Evolutionary conservation across 768 basidiomycete genomes (phyloP).

Genomic region (Dioszegia aurantiaca): DNA sequence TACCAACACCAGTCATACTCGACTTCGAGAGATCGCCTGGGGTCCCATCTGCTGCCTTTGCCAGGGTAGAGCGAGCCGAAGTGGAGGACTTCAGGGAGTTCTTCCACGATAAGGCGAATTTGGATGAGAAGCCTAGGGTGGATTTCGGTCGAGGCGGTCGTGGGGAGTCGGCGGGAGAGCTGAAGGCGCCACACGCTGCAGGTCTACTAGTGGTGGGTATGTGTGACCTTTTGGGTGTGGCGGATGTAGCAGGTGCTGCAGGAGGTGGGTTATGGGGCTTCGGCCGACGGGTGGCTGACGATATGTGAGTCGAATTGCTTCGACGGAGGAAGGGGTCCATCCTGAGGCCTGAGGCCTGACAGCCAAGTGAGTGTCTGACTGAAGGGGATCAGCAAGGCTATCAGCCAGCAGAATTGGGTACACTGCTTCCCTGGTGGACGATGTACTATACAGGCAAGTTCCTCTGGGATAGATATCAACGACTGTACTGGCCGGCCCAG

Average conservation of each 20-base stretch:
- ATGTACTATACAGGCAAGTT: too few species aligned
- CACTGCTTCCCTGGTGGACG: too few species aligned
- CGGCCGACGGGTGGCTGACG: neutral
- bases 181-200: neutral
- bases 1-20: neutral
- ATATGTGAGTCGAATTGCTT: conserved; percentile 1
- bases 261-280: too few species aligned
- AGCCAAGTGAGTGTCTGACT: too few species aligned
- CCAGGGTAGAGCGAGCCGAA: neutral
- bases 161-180: neutral
- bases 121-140: conserved; percentile 9
- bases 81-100: conserved; percentile 1
- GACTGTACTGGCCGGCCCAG: too few species aligned
- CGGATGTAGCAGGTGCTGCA: neutral
- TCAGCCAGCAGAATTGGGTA: too few species aligned
- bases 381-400: too few species aligned
- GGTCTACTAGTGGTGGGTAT: neutral
- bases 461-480: too few species aligned
- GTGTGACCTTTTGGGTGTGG: neutral
- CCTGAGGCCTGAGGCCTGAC: too few species aligned
- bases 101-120: conserved; percentile 8
- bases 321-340: conserved; percentile 12
- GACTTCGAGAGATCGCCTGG: too few species aligned
- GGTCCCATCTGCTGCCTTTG: too few species aligned
- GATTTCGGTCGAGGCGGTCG: conserved; percentile 7